Conservation (phyloP, 1,284 basidiomycete species). For the Mycena sp. region DNA sequence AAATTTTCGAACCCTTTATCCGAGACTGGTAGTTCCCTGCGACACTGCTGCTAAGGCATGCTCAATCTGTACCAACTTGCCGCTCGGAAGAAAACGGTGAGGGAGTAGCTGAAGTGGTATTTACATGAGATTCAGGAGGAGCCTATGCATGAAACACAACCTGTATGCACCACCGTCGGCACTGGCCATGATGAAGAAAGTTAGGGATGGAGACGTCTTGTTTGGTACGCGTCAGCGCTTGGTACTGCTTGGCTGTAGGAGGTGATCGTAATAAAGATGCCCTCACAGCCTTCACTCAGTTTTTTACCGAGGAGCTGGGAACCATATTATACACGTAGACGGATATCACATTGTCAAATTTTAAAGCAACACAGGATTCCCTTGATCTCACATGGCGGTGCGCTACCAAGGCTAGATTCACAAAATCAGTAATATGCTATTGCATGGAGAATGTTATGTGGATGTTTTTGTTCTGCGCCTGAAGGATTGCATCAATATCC, state of each 20-base stretch:
- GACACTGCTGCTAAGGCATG: constrained; percentile 97
- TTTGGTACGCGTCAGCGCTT: constrained; percentile 33
- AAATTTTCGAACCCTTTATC: constrained; percentile 82
- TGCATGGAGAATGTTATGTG: constrained; percentile 92
- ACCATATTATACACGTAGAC: too few species aligned
- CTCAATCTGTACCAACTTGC: constrained; percentile 99
- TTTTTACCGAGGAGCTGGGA: too few species aligned
- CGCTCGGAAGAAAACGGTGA: constrained; percentile 99
- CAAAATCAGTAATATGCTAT: constrained; percentile 90
- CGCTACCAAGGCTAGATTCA: too few species aligned
- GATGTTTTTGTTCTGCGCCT: constrained; percentile 87
- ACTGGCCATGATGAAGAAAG: constrained; percentile 62
- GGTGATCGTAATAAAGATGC: too few species aligned
- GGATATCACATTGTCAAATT: too few species aligned
- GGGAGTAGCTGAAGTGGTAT: constrained; percentile 81
- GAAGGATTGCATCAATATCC: constrained; percentile 89
- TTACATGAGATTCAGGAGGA: constrained; percentile 29
- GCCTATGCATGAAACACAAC: constrained; percentile 43
- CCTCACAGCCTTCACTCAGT: too few species aligned
- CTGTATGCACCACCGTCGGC: constrained; percentile 87
- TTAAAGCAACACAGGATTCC: too few species aligned
- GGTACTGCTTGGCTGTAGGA: not conserved
- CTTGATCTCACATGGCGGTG: too few species aligned
- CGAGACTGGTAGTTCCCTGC: constrained; percentile 96
- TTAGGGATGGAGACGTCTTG: constrained; percentile 26